Evolutionary conservation across 2,329 filamentous ascomycete species (phyloP), one percentile per base, ranked within the genome.

Genomic region (Talaromyces sp.): DNA sequence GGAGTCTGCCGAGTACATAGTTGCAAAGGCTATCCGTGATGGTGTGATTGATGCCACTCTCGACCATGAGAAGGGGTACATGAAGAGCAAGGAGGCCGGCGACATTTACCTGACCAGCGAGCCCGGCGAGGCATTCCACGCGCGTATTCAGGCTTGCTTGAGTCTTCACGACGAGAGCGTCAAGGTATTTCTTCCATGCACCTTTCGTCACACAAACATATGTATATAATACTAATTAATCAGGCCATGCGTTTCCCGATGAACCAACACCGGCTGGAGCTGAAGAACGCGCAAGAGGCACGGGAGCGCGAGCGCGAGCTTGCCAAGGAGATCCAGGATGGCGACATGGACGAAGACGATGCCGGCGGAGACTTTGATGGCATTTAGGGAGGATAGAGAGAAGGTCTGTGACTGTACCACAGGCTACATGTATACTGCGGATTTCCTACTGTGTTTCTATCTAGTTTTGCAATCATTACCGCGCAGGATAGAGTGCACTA

Each of bases 281-380:
- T 99, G 59, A 97, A 97, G 85, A 97, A 96, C 70, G 94, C 94
- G 0, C 93, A 97, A 76, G 95, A 99, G 78, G 94, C 94, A n/a
- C 85, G 94, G 56, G 94, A 99, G 76, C 85, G 94, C 21, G 94
- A 99, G 81, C 85, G 94, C 19, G 94, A 99, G 78, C 86, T 99
- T 82, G 94, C 92, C 64, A 97, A 97, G 83, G 94, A 99, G 81
- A 97, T 99, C 72, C 91, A 96, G 77, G 94, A 97, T 67, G 94
- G 93, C 21, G 94, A 99, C 72, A 84, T 96, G 76, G 94, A 97
- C 69, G 94, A 97, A 69, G 94, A 97, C 71, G 94, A 97, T 79
- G 88, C 95, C 54, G 92, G 91, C 58, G 93, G 92, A 61, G 93
- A 97, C 71, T 97, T 97, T 59, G 59, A 61, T n/a, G 56, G 59